Evolutionary conservation across 768 basidiomycete genomes (phyloP).

Genomic region (Astraeus odoratus): DNA sequence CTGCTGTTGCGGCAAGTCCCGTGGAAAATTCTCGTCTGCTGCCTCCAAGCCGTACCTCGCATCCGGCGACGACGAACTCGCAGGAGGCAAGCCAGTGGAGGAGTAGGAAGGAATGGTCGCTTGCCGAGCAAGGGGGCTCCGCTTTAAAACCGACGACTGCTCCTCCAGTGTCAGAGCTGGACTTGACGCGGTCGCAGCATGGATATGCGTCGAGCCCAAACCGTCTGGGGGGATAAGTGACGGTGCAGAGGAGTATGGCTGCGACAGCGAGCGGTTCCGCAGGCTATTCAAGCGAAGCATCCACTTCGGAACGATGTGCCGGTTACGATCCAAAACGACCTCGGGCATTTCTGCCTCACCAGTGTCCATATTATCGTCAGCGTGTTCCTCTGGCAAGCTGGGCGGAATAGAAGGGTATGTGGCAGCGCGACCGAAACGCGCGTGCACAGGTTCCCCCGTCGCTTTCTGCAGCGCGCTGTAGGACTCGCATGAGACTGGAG

Average conservation of each 20-base stretch:
- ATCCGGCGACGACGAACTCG: conserved; percentile 21
- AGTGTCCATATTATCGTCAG: conserved; percentile 36
- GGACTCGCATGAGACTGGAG: conserved; percentile 16
- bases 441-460: conserved; percentile 19
- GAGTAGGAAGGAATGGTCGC: conserved; percentile 39
- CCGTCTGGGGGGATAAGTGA: conserved; percentile 27
- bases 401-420: background rate
- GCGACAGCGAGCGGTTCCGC: conserved; percentile 46
- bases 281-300: conserved; percentile 50
- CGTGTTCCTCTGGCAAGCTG: conserved; percentile 22
- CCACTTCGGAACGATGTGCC: conserved; percentile 97
- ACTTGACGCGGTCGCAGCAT: conserved; percentile 57
- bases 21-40: conserved; percentile 24
- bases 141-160: conserved; percentile 19
- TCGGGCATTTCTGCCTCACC: conserved; percentile 88
- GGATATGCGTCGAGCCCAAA: conserved; percentile 36
- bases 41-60: conserved; percentile 13
- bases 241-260: conserved; percentile 26
- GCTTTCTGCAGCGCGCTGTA: conserved; percentile 24
- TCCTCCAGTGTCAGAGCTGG: conserved; percentile 51
- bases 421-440: conserved; percentile 1
- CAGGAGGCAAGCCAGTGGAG: conserved; percentile 31
- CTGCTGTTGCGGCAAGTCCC: conserved; percentile 30
- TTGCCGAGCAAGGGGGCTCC: conserved; percentile 38
- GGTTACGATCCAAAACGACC: conserved; percentile 84